A percentile compares a stretch with the other conserved stretches of the same genome.
phyloP scores from a whole-genome alignment of 345 rosid species.

The Lumnitzera racemosa region DNA sequence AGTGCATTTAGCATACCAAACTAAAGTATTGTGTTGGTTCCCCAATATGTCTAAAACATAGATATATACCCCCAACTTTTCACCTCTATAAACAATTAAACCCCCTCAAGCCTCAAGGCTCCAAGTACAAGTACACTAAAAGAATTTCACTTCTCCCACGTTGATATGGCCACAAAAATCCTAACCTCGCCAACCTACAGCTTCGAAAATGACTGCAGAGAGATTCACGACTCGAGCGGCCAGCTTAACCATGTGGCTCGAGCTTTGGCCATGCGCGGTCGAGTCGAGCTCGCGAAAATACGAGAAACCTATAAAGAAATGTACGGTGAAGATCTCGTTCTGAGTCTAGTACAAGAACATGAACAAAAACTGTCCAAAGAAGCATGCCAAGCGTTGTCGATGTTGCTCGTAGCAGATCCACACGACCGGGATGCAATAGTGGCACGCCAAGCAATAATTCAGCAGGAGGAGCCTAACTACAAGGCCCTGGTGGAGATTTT shows the following conservation, averaged over 20 bases:
- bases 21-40: too few species aligned
- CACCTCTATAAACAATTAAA: too few species aligned
- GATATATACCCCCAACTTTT: too few species aligned
- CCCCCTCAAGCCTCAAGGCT: too few species aligned
- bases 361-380: conserved; percentile 8
- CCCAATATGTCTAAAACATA: too few species aligned
- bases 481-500: conserved; percentile 48
- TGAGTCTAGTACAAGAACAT: conserved; percentile 11
- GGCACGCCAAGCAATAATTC: conserved; percentile 37
- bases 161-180: conserved; percentile 27
- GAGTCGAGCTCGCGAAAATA: conserved; percentile 24
- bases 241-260: conserved; percentile 15
- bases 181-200: conserved; percentile 11
- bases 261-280: conserved; percentile 25
- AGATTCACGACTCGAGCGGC: conserved; percentile 42
- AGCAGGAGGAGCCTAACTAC: conserved; percentile 23
- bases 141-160: too few species aligned
- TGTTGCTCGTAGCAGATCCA: conserved; percentile 35
- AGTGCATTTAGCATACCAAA: too few species aligned
- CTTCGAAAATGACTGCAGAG: conserved; percentile 40
- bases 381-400: conserved; percentile 21
- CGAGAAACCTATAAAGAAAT: conserved; percentile 27
- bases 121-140: too few species aligned
- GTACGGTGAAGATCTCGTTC: conserved; percentile 35
- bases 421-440: conserved; percentile 48